Evolutionary conservation across 345 rosid genomes (phyloP).

Genomic region (Salix brachista): DNA sequence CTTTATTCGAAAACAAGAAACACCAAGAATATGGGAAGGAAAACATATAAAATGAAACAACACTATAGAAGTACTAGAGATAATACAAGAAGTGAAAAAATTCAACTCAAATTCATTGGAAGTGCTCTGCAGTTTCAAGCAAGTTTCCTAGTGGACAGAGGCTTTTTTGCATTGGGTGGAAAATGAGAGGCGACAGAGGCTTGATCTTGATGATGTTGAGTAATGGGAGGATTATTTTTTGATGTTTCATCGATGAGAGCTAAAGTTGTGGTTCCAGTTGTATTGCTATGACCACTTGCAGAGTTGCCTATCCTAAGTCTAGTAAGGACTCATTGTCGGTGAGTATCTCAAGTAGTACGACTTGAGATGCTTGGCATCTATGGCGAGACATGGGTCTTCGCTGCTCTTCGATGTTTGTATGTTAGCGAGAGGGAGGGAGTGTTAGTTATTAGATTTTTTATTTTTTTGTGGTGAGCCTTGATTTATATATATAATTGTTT

Average conservation of each 20-base stretch:
- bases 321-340: constrained; percentile 9
- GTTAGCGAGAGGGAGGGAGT: no score
- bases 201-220: background rate
- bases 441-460: no score
- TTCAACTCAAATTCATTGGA: no score
- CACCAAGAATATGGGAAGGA: background rate
- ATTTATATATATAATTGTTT: background rate
- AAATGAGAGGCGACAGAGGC: no score
- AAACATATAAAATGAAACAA: background rate
- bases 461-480: no score
- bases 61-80: background rate
- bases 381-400: no score
- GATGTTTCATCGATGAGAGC: background rate
- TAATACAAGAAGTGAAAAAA: background rate
- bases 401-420: no score
- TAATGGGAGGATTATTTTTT: background rate
- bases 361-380: constrained; percentile 32
- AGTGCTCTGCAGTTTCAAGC: background rate
- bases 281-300: background rate
- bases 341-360: constrained; percentile 30
- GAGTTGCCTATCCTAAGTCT: background rate
- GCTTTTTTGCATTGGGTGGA: background rate
- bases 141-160: background rate
- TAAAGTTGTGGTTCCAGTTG: background rate
- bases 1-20: background rate